These are phyloP conservation scores for Clonostachys chloroleuca DNA, from an alignment of 2,329 filamentous ascomycete species.

Conservation along the genomic window DNA sequence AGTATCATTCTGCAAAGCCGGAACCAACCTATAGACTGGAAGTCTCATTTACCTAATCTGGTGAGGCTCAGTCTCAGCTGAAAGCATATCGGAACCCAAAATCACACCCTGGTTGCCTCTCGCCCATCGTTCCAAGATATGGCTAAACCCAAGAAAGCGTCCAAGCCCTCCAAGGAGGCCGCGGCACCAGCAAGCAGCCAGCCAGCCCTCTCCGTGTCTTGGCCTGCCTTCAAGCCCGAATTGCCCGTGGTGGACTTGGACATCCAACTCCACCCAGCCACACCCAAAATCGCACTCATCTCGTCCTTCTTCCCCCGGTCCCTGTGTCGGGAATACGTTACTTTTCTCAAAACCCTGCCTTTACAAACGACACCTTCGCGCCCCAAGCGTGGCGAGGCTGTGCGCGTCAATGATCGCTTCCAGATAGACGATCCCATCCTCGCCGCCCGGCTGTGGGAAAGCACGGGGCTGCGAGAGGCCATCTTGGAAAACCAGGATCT, in stretches of 20 bases:
- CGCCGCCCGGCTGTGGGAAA: constrained; percentile 70
- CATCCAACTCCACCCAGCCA: constrained; percentile 45
- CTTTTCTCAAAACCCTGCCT: constrained; percentile 65
- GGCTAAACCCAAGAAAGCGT: constrained; percentile 22
- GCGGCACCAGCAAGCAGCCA: background rate
- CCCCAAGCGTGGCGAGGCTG: constrained; percentile 75
- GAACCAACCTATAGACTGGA: too few relatives aligned
- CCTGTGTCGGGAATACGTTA: constrained; percentile 72
- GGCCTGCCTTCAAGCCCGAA: constrained; percentile 69
- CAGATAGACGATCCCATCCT: constrained; percentile 75
- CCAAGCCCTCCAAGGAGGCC: constrained; percentile 1
- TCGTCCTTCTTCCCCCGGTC: constrained; percentile 69
- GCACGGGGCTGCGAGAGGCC: constrained; percentile 68
- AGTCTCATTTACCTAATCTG: too few relatives aligned
- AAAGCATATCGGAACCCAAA: too few relatives aligned
- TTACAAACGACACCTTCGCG: constrained; percentile 73
- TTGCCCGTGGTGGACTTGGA: constrained; percentile 61
- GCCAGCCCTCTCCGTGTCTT: constrained; percentile 23
- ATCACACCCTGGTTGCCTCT: too few relatives aligned
- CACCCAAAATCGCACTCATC: constrained; percentile 66
- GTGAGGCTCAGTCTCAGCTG: too few relatives aligned
- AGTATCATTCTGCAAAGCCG: too few relatives aligned
- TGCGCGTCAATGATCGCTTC: constrained; percentile 85
- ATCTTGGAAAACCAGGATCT: constrained; percentile 27
- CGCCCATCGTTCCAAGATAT: constrained; percentile 7